These are phyloP conservation scores for Salmacisia buchloeana DNA, from an alignment of 1,284 basidiomycete genomes.

Conservation along the genomic window DNA sequence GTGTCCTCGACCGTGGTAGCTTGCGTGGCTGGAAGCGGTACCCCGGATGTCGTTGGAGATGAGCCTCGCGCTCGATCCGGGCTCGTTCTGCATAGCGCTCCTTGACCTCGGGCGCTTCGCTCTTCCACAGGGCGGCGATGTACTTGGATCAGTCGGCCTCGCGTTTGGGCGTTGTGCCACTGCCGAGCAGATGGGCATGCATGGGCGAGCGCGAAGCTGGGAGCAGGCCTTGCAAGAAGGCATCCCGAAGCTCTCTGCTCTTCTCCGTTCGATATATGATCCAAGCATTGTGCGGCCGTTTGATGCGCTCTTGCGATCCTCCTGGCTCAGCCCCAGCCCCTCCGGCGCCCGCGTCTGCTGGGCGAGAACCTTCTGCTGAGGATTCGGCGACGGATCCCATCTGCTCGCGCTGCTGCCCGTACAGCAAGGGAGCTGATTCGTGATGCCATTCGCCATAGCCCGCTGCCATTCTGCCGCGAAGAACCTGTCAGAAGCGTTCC, in stretches of 20 bases:
- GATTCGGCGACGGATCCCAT: no score
- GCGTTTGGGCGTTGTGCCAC: neutral
- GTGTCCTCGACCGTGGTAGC: neutral
- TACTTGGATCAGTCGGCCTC: slow-evolving; percentile 6
- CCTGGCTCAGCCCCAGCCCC: neutral
- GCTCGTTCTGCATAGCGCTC: neutral
- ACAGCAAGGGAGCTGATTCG: no score
- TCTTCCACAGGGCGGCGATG: slow-evolving; percentile 2
- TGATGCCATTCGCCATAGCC: no score
- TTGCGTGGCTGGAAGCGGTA: slow-evolving; percentile 5
- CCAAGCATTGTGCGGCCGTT: slow-evolving; percentile 5
- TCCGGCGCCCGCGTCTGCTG: neutral
- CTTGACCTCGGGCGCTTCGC: neutral
- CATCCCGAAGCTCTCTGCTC: slow-evolving; percentile 2
- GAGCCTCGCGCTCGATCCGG: neutral
- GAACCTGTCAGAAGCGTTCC: no score
- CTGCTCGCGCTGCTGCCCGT: no score
- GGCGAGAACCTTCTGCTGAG: no score
- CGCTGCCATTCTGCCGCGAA: no score
- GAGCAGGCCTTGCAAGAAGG: neutral
- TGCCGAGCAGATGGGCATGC: slow-evolving; percentile 2
- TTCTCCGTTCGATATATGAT: slow-evolving; percentile 7
- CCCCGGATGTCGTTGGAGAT: neutral
- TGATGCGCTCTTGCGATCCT: slow-evolving; percentile 5
- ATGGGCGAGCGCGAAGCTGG: neutral